These are phyloP conservation scores for Pinus taeda DNA, from an alignment of 75 land plant species.

Conservation along the genomic window DNA sequence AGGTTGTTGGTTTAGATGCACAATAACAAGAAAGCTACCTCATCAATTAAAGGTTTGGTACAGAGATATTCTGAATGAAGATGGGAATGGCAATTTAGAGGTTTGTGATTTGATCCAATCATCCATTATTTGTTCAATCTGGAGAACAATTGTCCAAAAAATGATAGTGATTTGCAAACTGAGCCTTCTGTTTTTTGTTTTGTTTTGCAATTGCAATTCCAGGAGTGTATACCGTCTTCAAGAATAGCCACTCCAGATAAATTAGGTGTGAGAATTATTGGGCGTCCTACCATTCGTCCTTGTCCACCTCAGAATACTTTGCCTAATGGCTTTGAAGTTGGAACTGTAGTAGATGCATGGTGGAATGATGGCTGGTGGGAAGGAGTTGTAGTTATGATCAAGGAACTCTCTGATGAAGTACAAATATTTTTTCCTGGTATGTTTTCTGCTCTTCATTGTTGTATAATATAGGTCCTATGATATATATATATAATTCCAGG, in stretches of 20 bases:
- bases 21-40: slow-evolving; percentile 37
- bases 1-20: slow-evolving; percentile 84
- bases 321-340: slow-evolving; percentile 27
- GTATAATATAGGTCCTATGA: neutral
- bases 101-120: slow-evolving; percentile 20
- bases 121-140: neutral
- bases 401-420: slow-evolving; percentile 33
- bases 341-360: slow-evolving; percentile 80
- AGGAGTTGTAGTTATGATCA: slow-evolving; percentile 55
- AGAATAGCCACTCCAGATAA: slow-evolving; percentile 50
- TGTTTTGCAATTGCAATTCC: slow-evolving; percentile 14
- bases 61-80: slow-evolving; percentile 74
- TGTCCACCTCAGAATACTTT: slow-evolving; percentile 14
- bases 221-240: slow-evolving; percentile 70
- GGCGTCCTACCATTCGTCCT: slow-evolving; percentile 65
- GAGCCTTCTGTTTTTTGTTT: slow-evolving; percentile 11
- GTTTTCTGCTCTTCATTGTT: neutral
- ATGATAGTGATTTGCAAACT: neutral
- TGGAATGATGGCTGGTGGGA: slow-evolving; percentile 99
- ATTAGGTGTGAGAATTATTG: slow-evolving; percentile 43
- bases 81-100: slow-evolving; percentile 56
- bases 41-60: slow-evolving; percentile 69
- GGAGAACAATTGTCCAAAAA: neutral
- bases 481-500: neutral
- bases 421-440: slow-evolving; percentile 85